Evolutionary conservation across 148 eudicot species (phyloP).

Genomic region (Selenicereus undatus): DNA sequence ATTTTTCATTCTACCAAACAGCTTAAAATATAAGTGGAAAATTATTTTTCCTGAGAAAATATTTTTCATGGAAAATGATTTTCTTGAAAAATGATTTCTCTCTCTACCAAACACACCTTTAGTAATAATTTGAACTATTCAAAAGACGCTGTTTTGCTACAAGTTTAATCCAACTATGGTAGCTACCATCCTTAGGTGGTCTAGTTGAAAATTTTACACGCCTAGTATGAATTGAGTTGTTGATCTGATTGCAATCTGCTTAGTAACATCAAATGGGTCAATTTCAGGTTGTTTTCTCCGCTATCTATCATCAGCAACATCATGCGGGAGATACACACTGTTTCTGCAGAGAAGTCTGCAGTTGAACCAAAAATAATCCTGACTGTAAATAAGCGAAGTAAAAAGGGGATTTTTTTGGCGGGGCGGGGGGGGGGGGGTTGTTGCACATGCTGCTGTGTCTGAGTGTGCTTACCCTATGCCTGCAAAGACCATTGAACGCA

Average conservation of each 20-base stretch:
- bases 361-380: slow-evolving; percentile 38
- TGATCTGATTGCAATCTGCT: background rate
- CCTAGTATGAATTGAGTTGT: background rate
- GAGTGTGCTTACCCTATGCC: slow-evolving; percentile 51
- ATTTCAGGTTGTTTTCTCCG: background rate
- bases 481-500: slow-evolving; percentile 69
- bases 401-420: background rate
- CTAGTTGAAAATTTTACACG: background rate
- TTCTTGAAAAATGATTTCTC: no score
- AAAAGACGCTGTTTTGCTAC: background rate
- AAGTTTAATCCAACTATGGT: background rate
- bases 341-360: slow-evolving; percentile 54
- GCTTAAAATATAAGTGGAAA: no score
- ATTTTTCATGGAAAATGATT: no score
- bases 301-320: slow-evolving; percentile 28
- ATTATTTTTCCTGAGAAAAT: no score
- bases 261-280: background rate
- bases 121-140: background rate
- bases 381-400: slow-evolving; percentile 30
- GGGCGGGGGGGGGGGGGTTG: background rate
- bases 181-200: background rate
- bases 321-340: slow-evolving; percentile 53
- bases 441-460: background rate
- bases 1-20: no score
- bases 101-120: no score